phyloP scores from a whole-genome alignment of 208 protist genomes.

The Crithidia thermophila region DNA sequence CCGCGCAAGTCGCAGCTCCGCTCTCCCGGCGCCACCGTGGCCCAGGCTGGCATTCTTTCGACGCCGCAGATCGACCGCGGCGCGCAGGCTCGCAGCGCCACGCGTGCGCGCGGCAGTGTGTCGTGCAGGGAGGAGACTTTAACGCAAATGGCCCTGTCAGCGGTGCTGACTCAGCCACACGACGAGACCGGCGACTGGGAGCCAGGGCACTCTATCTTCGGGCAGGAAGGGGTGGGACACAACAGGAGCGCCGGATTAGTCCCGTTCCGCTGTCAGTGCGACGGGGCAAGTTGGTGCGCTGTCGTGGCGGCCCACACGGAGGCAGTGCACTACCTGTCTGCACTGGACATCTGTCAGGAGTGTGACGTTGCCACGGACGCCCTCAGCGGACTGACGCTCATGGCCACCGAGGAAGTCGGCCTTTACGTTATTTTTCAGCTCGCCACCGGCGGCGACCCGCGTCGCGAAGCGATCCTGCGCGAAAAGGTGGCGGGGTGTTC shows the following conservation, averaged over 20 bases:
- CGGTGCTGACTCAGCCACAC: constrained; percentile 7
- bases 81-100: background rate
- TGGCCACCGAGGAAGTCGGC: constrained; percentile 15
- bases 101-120: background rate
- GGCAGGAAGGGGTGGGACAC: too few species aligned
- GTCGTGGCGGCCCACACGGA: constrained; percentile 19
- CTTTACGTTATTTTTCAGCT: constrained; percentile 25
- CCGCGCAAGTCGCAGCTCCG: constrained; percentile 1
- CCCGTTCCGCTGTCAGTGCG: constrained; percentile 8
- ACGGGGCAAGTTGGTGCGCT: constrained; percentile 22
- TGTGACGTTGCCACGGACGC: constrained; percentile 10
- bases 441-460: constrained; percentile 2
- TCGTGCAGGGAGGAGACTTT: background rate
- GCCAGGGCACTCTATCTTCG: too few species aligned
- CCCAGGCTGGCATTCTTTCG: background rate
- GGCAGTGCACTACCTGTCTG: constrained; percentile 15
- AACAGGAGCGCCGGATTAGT: background rate
- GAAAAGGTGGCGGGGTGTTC: constrained; percentile 1
- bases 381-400: constrained; percentile 21
- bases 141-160: constrained; percentile 22
- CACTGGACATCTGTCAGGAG: constrained; percentile 8
- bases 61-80: constrained; percentile 4
- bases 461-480: constrained; percentile 10
- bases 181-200: background rate
- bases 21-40: background rate